Evolutionary conservation across 2,329 filamentous ascomycete species (phyloP).

Genomic region (Aspergillus clavatus): DNA sequence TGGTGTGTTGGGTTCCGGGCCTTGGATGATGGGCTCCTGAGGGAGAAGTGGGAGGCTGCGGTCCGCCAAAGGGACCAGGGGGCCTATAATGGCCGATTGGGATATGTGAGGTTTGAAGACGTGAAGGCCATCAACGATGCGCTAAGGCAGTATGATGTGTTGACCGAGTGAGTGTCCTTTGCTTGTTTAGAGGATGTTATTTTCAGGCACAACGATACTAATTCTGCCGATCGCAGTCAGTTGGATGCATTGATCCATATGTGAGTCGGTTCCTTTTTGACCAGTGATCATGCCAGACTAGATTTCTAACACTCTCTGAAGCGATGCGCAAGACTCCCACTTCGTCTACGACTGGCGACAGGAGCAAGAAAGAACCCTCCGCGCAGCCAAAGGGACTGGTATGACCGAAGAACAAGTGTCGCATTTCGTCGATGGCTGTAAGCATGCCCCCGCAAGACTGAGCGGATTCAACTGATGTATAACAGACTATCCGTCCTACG

Average conservation of each 20-base stretch:
- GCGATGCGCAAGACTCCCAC: conserved; percentile 64
- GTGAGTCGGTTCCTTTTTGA: conserved; percentile 31
- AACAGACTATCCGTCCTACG: conserved; percentile 64
- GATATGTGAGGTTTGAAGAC: conserved; percentile 52
- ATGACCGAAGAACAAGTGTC: conserved; percentile 80
- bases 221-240: conserved; percentile 33
- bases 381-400: conserved; percentile 61
- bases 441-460: conserved; percentile 19
- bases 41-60: conserved; percentile 51
- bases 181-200: background rate
- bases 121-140: conserved; percentile 56
- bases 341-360: conserved; percentile 82
- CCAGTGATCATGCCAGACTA: background rate
- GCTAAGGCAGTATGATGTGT: conserved; percentile 53
- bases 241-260: conserved; percentile 63
- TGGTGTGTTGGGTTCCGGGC: conserved; percentile 85
- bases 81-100: conserved; percentile 49
- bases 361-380: conserved; percentile 71
- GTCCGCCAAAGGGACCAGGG: conserved; percentile 44
- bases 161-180: conserved; percentile 45
- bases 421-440: conserved; percentile 66
- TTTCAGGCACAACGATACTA: conserved; percentile 6
- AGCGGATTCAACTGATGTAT: background rate
- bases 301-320: conserved; percentile 15
- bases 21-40: conserved; percentile 51